These are phyloP conservation scores for Phaeotremella fagi DNA, from an alignment of 768 basidiomycete species.

Conservation along the genomic window DNA sequence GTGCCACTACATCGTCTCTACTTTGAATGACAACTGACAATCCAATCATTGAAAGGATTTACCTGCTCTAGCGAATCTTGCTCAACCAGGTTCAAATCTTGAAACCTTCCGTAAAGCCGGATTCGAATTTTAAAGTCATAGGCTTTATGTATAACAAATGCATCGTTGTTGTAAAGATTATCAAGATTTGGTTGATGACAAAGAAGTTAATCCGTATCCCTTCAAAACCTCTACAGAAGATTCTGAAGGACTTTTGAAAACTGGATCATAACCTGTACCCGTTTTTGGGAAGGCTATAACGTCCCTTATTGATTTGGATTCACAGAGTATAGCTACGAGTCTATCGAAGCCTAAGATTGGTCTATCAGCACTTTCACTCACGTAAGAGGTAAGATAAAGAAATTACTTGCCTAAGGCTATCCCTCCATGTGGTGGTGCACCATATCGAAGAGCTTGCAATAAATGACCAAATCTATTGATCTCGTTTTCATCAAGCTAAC, in stretches of 20 bases:
- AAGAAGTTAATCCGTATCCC: slow-evolving; percentile 35
- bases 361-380: not conserved
- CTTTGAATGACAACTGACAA: not conserved
- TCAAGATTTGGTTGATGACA: not conserved
- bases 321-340: slow-evolving; percentile 83
- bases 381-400: no score
- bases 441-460: slow-evolving; percentile 76
- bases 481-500: slow-evolving; percentile 68
- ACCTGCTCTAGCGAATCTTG: slow-evolving; percentile 71
- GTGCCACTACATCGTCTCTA: not conserved
- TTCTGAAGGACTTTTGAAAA: slow-evolving; percentile 81
- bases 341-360: slow-evolving; percentile 76
- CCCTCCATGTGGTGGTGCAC: slow-evolving; percentile 93
- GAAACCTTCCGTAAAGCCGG: slow-evolving; percentile 74
- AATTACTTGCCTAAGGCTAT: slow-evolving; percentile 71
- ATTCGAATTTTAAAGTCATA: slow-evolving; percentile 68
- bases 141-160: not conserved
- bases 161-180: no score
- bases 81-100: slow-evolving; percentile 62
- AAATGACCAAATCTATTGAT: slow-evolving; percentile 74
- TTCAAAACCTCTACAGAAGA: slow-evolving; percentile 29
- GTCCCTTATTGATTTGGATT: slow-evolving; percentile 79
- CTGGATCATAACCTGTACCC: slow-evolving; percentile 70
- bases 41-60: slow-evolving; percentile 57
- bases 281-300: slow-evolving; percentile 97